phyloP scores from a whole-genome alignment of 495 filamentous ascomycete genomes.

The Neurospora sp. region DNA sequence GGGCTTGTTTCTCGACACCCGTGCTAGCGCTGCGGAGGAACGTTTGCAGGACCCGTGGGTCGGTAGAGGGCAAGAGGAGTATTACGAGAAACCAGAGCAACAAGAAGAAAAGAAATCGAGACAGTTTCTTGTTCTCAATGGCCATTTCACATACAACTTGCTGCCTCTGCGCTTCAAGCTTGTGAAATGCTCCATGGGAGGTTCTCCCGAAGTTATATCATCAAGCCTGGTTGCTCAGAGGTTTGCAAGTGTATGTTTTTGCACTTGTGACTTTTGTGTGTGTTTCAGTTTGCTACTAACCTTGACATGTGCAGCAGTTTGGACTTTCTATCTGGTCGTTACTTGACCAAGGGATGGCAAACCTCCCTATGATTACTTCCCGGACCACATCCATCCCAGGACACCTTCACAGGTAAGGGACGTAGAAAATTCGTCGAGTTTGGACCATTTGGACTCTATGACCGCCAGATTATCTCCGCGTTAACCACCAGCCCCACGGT shows the following conservation, averaged over 20 bases:
- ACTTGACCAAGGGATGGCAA: background rate
- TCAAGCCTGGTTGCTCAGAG: slow-evolving; percentile 14
- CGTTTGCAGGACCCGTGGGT: background rate
- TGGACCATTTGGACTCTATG: background rate
- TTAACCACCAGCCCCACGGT: slow-evolving; percentile 50
- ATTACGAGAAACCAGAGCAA: slow-evolving; percentile 4
- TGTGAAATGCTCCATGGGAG: slow-evolving; percentile 59
- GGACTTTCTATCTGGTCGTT: background rate
- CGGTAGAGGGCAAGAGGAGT: background rate
- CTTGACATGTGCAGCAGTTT: slow-evolving; percentile 2
- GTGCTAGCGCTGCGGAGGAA: background rate
- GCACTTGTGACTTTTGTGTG: background rate
- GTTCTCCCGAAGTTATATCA: slow-evolving; percentile 43
- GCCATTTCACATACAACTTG: slow-evolving; percentile 45
- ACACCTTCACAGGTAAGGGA: slow-evolving; percentile 2
- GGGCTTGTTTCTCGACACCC: background rate
- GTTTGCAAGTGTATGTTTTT: background rate
- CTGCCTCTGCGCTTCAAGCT: slow-evolving; percentile 22
- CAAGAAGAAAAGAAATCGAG: slow-evolving; percentile 9
- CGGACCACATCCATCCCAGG: background rate
- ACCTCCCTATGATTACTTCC: slow-evolving; percentile 1
- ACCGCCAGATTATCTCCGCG: slow-evolving; percentile 67
- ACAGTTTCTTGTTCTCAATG: slow-evolving; percentile 39
- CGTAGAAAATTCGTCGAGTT: background rate
- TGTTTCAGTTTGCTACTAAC: slow-evolving; percentile 1